phyloP scores from a whole-genome alignment of 345 rosid genomes.

The Eutrema heterophyllum region DNA sequence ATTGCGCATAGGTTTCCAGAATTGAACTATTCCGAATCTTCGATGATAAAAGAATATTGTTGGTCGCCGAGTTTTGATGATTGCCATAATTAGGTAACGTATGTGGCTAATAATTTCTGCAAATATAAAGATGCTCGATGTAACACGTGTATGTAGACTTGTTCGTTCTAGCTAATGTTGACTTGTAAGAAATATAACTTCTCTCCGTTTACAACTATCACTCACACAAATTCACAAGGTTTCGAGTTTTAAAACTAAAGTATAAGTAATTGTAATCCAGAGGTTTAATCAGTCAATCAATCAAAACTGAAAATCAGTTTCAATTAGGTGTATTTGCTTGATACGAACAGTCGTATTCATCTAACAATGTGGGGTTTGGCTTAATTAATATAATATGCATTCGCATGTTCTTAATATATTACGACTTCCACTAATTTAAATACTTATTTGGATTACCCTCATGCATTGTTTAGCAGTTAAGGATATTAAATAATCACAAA shows the following conservation, averaged over 20 bases:
- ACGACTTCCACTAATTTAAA: neutral
- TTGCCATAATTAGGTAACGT: neutral
- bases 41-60: neutral
- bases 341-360: neutral
- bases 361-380: neutral
- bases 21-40: neutral
- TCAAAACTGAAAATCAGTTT: neutral
- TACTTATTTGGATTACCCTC: neutral
- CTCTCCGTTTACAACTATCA: neutral
- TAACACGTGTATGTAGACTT: neutral
- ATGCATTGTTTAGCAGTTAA: neutral
- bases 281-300: neutral
- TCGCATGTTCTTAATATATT: neutral
- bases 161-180: constrained; percentile 4
- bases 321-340: neutral
- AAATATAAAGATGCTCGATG: neutral
- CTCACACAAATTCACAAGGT: neutral
- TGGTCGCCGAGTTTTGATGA: neutral
- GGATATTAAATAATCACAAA: neutral
- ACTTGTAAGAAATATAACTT: neutral
- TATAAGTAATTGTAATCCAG: neutral
- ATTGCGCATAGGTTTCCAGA: neutral
- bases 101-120: neutral
- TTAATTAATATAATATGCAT: neutral
- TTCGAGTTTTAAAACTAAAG: neutral